These are phyloP conservation scores for Monosporascus sp. DNA, from an alignment of 2,329 filamentous ascomycete species.

Conservation along the genomic window DNA sequence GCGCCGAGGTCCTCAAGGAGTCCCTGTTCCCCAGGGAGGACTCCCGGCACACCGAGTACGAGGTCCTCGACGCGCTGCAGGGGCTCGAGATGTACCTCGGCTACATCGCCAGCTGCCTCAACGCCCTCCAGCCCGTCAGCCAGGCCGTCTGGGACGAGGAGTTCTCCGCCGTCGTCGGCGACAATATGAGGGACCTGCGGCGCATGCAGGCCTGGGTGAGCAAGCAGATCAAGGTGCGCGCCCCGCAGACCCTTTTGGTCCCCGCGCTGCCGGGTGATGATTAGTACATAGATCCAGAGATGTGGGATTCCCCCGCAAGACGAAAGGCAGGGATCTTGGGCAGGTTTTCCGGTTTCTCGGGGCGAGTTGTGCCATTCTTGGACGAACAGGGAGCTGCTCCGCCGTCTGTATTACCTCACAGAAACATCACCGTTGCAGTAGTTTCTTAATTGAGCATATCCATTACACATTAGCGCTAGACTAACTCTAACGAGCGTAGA, in stretches of 20 bases:
- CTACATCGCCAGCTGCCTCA: conserved; percentile 24
- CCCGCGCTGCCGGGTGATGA: conserved; percentile 11
- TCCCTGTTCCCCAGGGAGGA: conserved; percentile 19
- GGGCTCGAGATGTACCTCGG: conserved; percentile 26
- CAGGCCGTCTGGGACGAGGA: conserved; percentile 29
- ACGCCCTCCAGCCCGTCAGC: conserved; percentile 24
- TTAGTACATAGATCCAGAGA: too few species aligned
- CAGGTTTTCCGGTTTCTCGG: too few species aligned
- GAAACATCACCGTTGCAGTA: too few species aligned
- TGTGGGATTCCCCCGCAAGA: too few species aligned
- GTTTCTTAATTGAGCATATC: too few species aligned
- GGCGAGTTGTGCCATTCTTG: too few species aligned
- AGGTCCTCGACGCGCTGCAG: conserved; percentile 23
- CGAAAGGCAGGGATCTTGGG: too few species aligned
- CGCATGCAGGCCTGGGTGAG: conserved; percentile 27
- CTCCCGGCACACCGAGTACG: conserved; percentile 8
- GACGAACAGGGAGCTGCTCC: too few species aligned
- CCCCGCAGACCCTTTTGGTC: conserved; percentile 30
- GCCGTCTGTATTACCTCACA: too few species aligned
- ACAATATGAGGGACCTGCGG: conserved; percentile 12
- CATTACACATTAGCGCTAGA: too few species aligned
- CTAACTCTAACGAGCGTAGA: too few species aligned
- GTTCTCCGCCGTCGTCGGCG: conserved; percentile 22
- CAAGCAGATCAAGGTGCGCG: conserved; percentile 27
- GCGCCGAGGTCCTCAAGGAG: conserved; percentile 17